Evolutionary conservation across 768 basidiomycete species (phyloP).

Genomic region (Russula virescens): DNA sequence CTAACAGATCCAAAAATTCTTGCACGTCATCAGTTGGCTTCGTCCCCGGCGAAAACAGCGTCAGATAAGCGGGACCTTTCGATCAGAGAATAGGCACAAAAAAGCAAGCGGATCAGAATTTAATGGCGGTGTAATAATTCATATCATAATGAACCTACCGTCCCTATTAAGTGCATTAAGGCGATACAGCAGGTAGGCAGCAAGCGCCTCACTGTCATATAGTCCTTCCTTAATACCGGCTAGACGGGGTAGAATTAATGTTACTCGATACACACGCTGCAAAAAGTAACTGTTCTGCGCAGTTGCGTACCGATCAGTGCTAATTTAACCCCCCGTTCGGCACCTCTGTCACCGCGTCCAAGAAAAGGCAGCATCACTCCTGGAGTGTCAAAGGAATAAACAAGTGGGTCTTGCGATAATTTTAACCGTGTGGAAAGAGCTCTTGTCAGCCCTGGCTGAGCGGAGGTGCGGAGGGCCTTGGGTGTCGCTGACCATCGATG

Average conservation of each 20-base stretch:
- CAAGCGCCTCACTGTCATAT: conserved; percentile 79
- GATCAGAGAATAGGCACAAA: background rate
- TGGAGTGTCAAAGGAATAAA: conserved; percentile 94
- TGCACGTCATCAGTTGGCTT: conserved; percentile 55
- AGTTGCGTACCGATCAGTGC: conserved; percentile 78
- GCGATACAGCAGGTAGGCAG: conserved; percentile 80
- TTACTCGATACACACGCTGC: background rate
- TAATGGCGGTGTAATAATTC: background rate
- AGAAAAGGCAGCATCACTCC: conserved; percentile 97
- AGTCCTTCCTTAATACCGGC: conserved; percentile 93
- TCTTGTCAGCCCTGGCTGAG: conserved; percentile 87
- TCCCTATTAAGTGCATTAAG: conserved; percentile 72
- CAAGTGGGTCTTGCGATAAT: conserved; percentile 68
- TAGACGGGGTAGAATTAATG: conserved; percentile 30
- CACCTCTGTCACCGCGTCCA: conserved; percentile 76
- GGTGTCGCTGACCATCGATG: conserved; percentile 49
- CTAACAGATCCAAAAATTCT: conserved; percentile 65
- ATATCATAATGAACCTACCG: conserved; percentile 40
- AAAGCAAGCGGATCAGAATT: background rate
- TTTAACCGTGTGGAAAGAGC: conserved; percentile 85
- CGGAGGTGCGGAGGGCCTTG: conserved; percentile 85
- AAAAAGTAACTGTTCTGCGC: background rate
- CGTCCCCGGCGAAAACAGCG: conserved; percentile 49
- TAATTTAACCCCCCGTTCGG: conserved; percentile 89
- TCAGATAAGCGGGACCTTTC: conserved; percentile 65